phyloP scores from a whole-genome alignment of 495 filamentous ascomycete species.

The Lepraria neglecta region DNA sequence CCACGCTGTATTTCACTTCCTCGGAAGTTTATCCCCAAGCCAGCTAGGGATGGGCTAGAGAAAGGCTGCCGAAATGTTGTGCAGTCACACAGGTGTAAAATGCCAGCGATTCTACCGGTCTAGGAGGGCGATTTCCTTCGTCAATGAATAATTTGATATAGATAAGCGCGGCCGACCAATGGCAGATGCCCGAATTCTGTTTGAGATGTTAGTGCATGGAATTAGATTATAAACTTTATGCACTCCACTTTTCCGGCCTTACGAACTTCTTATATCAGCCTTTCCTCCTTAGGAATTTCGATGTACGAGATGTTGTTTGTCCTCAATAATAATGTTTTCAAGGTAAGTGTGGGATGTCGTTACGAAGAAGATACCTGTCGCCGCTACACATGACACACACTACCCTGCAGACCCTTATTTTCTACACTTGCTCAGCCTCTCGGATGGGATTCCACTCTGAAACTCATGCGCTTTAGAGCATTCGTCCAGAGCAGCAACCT shows the following conservation, averaged over 20 bases:
- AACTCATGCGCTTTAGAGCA: slow-evolving; percentile 4
- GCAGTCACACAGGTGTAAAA: slow-evolving; percentile 5
- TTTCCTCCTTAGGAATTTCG: neutral
- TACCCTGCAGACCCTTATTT: neutral
- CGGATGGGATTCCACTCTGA: slow-evolving; percentile 2
- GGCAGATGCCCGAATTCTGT: neutral
- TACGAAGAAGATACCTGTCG: neutral
- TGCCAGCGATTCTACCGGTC: neutral
- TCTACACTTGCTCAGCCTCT: neutral
- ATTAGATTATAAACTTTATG: slow-evolving; percentile 14
- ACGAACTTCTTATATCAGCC: neutral
- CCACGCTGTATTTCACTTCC: neutral
- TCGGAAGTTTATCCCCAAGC: slow-evolving; percentile 7
- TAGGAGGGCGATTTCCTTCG: neutral
- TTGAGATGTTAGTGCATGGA: neutral
- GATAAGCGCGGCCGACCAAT: slow-evolving; percentile 17
- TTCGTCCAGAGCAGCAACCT: neutral
- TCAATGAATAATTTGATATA: slow-evolving; percentile 7
- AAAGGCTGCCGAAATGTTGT: slow-evolving; percentile 13
- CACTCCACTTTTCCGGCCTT: slow-evolving; percentile 7
- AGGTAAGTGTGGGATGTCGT: neutral
- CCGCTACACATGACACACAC: neutral
- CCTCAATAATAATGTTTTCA: neutral
- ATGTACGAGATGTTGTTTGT: slow-evolving; percentile 10
- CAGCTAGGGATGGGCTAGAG: neutral